These are phyloP conservation scores for Globisporangium spinosum DNA, from an alignment of 352 stramenopile species.

Conservation along the genomic window DNA sequence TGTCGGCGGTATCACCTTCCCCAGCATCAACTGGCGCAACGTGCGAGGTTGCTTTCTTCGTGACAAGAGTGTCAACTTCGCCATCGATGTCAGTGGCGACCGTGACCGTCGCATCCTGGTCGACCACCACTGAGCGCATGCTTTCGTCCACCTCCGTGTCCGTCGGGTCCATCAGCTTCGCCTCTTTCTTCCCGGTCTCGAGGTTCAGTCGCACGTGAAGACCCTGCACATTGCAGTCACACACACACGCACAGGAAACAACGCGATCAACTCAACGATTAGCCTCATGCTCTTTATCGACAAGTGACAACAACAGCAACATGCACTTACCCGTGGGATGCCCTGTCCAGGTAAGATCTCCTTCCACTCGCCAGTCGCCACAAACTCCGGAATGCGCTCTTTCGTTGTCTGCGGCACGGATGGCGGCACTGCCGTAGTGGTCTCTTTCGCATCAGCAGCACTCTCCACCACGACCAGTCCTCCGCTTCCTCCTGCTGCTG, in stretches of 20 bases:
- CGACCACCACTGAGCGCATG: constrained; percentile 36
- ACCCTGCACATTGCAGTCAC: constrained; percentile 37
- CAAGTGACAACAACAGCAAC: neutral
- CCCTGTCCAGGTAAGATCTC: constrained; percentile 52
- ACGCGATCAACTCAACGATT: constrained; percentile 5
- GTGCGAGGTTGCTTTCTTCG: neutral
- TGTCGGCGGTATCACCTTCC: neutral
- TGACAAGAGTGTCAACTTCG: constrained; percentile 32
- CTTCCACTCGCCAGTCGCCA: constrained; percentile 57
- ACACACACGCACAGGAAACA: neutral
- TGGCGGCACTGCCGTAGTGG: neutral
- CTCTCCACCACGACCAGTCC: constrained; percentile 13
- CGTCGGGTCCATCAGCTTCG: constrained; percentile 68
- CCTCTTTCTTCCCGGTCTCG: constrained; percentile 76
- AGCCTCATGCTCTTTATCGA: neutral
- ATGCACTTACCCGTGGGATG: constrained; percentile 45
- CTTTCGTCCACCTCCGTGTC: constrained; percentile 23
- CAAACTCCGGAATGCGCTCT: constrained; percentile 43
- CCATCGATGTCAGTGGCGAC: constrained; percentile 52
- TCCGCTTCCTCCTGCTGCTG: neutral
- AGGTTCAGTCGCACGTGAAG: constrained; percentile 82
- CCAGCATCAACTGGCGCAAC: neutral
- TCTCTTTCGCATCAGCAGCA: constrained; percentile 12
- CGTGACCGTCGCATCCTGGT: constrained; percentile 46
- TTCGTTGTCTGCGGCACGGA: neutral